A percentile compares a stretch with the other conserved stretches of the same genome.
These are phyloP conservation scores for Penicillium paxilli DNA, from an alignment of 495 filamentous ascomycete species.

Conservation along the genomic window DNA sequence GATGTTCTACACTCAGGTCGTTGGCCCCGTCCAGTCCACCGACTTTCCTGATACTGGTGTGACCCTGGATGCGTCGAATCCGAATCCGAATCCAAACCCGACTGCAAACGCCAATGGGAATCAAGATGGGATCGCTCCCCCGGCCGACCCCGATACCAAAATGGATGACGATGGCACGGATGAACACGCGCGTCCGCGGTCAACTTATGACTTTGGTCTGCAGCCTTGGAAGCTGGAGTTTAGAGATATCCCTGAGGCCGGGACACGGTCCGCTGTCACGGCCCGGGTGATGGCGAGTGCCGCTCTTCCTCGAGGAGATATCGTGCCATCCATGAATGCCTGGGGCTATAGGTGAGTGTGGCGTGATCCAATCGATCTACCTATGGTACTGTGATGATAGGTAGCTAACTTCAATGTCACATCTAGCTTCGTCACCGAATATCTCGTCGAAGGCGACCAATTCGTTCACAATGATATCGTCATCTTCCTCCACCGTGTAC, in stretches of 20 bases:
- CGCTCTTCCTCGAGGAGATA: slow-evolving; percentile 43
- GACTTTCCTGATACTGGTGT: slow-evolving; percentile 28
- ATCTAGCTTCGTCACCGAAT: slow-evolving; percentile 50
- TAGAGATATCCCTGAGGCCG: slow-evolving; percentile 53
- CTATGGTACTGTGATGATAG: slow-evolving; percentile 1
- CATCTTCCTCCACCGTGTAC: slow-evolving; percentile 47
- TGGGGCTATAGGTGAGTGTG: slow-evolving; percentile 52
- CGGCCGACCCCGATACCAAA: slow-evolving; percentile 25
- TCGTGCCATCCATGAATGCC: slow-evolving; percentile 47
- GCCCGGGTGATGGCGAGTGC: slow-evolving; percentile 48
- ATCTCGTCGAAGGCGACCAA: slow-evolving; percentile 48
- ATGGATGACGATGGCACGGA: slow-evolving; percentile 34
- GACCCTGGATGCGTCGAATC: neutral
- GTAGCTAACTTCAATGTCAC: neutral
- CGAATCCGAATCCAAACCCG: neutral
- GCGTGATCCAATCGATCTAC: slow-evolving; percentile 18
- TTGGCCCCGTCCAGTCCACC: slow-evolving; percentile 37
- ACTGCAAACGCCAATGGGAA: no score
- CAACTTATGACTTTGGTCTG: slow-evolving; percentile 37
- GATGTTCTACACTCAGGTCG: slow-evolving; percentile 52
- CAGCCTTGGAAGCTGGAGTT: slow-evolving; percentile 53
- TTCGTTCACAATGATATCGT: slow-evolving; percentile 50
- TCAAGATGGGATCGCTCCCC: no score
- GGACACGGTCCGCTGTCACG: slow-evolving; percentile 47
- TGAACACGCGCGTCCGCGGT: neutral